These are phyloP conservation scores for Echria macrotheca DNA, from an alignment of 495 filamentous ascomycete species.

Conservation along the genomic window DNA sequence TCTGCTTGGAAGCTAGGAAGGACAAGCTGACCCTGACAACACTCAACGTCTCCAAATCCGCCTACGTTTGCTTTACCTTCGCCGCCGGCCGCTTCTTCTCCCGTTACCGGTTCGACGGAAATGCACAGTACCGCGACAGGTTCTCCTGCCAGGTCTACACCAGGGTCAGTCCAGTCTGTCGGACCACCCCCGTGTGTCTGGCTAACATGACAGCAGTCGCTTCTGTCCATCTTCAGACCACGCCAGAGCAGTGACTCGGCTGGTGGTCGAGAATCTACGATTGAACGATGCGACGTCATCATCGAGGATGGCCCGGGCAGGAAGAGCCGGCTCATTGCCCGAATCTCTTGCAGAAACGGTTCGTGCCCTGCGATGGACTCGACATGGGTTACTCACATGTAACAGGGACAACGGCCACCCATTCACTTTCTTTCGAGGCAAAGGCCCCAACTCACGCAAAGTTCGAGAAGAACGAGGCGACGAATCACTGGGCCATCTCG, in stretches of 20 bases:
- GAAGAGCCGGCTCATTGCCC: slow-evolving; percentile 76
- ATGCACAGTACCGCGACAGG: slow-evolving; percentile 39
- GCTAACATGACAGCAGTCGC: slow-evolving; percentile 29
- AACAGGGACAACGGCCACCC: slow-evolving; percentile 80
- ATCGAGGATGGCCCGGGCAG: slow-evolving; percentile 68
- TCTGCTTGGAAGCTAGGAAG: slow-evolving; percentile 75
- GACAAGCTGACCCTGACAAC: slow-evolving; percentile 73
- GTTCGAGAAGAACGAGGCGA: slow-evolving; percentile 65
- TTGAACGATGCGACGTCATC: slow-evolving; percentile 82
- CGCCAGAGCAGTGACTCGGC: slow-evolving; percentile 32
- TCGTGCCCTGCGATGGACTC: slow-evolving; percentile 9
- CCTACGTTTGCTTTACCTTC: slow-evolving; percentile 78
- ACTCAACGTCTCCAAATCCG: slow-evolving; percentile 88
- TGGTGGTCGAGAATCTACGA: slow-evolving; percentile 56
- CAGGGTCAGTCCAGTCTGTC: slow-evolving; percentile 19
- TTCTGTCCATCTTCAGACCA: slow-evolving; percentile 41
- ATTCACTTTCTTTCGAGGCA: slow-evolving; percentile 85
- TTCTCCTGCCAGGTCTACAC: slow-evolving; percentile 46
- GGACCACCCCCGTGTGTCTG: background rate
- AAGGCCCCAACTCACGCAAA: slow-evolving; percentile 77
- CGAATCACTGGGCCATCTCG: slow-evolving; percentile 73
- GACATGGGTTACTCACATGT: background rate
- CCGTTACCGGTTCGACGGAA: slow-evolving; percentile 59
- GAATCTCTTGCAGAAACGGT: slow-evolving; percentile 84
- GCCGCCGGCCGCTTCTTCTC: slow-evolving; percentile 74